phyloP scores from a whole-genome alignment of 129 eudicot genomes.

The Sambucus nigra region DNA sequence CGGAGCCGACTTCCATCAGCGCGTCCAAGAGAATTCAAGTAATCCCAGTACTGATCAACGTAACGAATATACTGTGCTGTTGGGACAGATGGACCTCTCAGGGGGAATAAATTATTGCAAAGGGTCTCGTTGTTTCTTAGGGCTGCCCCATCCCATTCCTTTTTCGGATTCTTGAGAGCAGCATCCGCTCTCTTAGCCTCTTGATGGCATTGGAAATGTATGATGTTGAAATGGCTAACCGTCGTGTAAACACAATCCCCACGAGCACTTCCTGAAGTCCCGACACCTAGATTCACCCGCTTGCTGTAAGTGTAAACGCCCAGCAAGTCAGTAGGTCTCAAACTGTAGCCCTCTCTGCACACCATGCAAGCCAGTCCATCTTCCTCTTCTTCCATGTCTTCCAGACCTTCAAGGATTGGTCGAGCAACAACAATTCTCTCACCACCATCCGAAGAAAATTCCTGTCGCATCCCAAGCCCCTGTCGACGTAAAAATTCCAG shows the following conservation, averaged over 20 bases:
- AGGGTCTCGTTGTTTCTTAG: conserved; percentile 92
- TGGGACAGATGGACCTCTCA: conserved; percentile 84
- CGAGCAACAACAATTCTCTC: conserved; percentile 77
- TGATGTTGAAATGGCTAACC: conserved; percentile 94
- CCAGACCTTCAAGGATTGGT: conserved; percentile 89
- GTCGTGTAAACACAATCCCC: conserved; percentile 97
- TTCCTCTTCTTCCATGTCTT: conserved; percentile 96
- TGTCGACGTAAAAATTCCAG: conserved; percentile 14
- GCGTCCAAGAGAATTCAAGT: conserved; percentile 89
- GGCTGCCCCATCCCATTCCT: conserved; percentile 99
- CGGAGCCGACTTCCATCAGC: conserved; percentile 97
- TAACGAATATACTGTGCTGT: conserved; percentile 66
- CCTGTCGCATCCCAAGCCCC: conserved; percentile 92
- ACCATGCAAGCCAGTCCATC: conserved; percentile 99
- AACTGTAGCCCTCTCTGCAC: conserved; percentile 89
- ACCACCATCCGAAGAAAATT: conserved; percentile 81
- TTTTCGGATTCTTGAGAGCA: conserved; percentile 72
- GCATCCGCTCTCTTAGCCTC: conserved; percentile 99
- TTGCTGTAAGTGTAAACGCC: conserved; percentile 95
- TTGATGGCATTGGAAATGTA: conserved; percentile 96
- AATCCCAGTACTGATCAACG: conserved; percentile 96
- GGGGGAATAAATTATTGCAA: conserved; percentile 78
- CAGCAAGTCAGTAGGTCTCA: conserved; percentile 70
- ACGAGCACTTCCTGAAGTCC: conserved; percentile 74
- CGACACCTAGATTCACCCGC: conserved; percentile 86